phyloP scores from a whole-genome alignment of 1,139 yeast genomes.

The Saccharomyces hybrid region DNA sequence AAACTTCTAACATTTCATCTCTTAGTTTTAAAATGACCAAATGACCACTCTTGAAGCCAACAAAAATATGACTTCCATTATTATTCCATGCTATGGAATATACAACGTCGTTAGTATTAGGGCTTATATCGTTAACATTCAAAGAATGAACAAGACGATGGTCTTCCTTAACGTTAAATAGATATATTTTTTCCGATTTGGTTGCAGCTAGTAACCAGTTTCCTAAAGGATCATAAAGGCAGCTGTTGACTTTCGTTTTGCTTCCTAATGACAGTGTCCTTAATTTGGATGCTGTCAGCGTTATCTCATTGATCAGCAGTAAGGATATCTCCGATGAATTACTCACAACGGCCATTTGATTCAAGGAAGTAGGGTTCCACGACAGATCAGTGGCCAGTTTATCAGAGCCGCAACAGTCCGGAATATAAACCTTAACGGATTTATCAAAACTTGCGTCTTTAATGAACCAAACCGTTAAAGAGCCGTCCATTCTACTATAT shows the following conservation, averaged over 20 bases:
- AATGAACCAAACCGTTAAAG: slow-evolving; percentile 33
- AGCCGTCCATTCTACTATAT: slow-evolving; percentile 29
- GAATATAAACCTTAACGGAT: slow-evolving; percentile 26
- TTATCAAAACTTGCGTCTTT: slow-evolving; percentile 9
- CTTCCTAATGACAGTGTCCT: slow-evolving; percentile 32
- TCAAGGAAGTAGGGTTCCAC: slow-evolving; percentile 55
- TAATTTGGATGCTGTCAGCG: slow-evolving; percentile 26
- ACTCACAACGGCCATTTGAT: slow-evolving; percentile 52
- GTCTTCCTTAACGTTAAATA: slow-evolving; percentile 23
- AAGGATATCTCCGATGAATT: slow-evolving; percentile 46
- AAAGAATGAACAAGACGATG: slow-evolving; percentile 15
- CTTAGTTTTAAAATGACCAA: not conserved
- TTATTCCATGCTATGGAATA: slow-evolving; percentile 31
- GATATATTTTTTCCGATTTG: slow-evolving; percentile 25
- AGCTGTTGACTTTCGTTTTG: slow-evolving; percentile 35
- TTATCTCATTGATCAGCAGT: slow-evolving; percentile 48
- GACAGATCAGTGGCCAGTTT: slow-evolving; percentile 43
- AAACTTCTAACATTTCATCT: slow-evolving; percentile 11
- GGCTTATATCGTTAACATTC: slow-evolving; percentile 7
- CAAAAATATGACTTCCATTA: slow-evolving; percentile 27
- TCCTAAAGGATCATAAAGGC: slow-evolving; percentile 45
- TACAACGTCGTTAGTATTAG: slow-evolving; percentile 10
- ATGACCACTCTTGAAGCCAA: slow-evolving; percentile 34
- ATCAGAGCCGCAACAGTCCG: slow-evolving; percentile 41
- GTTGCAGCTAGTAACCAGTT: slow-evolving; percentile 44